Base-by-base conservation (phyloP, 1,139 yeast species). In the Debaryomycetaceae sp. region DNA sequence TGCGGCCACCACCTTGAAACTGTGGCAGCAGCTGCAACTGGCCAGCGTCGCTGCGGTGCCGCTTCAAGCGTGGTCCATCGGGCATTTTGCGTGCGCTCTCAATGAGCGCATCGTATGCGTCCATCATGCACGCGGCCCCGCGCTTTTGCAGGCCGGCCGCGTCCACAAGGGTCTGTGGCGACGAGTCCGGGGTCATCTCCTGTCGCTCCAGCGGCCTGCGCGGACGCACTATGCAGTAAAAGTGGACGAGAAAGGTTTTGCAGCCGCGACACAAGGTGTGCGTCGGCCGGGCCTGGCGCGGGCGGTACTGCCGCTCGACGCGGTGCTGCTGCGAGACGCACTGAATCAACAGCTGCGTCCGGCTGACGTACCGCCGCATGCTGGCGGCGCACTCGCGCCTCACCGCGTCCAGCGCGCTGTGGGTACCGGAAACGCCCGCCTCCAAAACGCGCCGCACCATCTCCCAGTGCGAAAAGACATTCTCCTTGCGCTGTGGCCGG, bases 401-500 rank as follows among this genome's bases (percentile, higher is more conserved):
- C n/a, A n/a, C n/a, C n/a, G n/a, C n/a, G n/a, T 6, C 26, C 25
- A 10, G 35, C 3, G 18, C 16, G 18, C 32, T 36, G 34, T 44
- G 58, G 16, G 45, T n/a, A n/a, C n/a, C n/a, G n/a, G n/a, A n/a
- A n/a, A n/a, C 45, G 13, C 40, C 36, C 5, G 7, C 7, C n/a
- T 22, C 24, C 26, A 64, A 39, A 3, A 64, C 53, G 36, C 58
- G 60, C 31, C 62, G 68, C 26, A 63, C 44, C 30, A 64, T 43
- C 32, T 52, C 53, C 37, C 48, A 61, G 33, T 62, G 68, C 37
- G 68, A 68, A 43, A 73, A 73, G 1, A 73, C 79, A 42, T 70
- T 70, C 38, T 73, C 78, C 43, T 73, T 73, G 33, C 60, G 62
- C 22, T 71, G 73, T 15, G 45, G 35, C 38, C 61, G 63, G 46